Conservation (phyloP, 805 yeast species). For the Starmera pachycereana region DNA sequence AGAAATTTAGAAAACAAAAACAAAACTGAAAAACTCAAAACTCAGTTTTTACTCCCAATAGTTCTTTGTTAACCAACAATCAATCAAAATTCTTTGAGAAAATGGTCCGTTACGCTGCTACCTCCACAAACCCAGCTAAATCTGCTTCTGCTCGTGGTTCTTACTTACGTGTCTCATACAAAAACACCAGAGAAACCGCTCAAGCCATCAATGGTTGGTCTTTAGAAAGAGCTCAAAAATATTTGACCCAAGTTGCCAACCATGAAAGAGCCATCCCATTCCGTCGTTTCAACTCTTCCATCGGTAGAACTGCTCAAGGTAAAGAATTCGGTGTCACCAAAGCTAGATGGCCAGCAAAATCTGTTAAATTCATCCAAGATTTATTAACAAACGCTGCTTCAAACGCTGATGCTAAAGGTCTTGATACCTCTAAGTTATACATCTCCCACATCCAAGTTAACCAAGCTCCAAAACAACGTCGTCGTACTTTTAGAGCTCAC, state of each 20-base stretch:
- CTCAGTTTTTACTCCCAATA: not conserved
- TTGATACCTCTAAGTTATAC: slow-evolving; percentile 88
- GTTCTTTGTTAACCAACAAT: not conserved
- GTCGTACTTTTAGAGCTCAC: slow-evolving; percentile 99
- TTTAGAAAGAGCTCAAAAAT: slow-evolving; percentile 88
- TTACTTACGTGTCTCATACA: slow-evolving; percentile 97
- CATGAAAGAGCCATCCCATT: slow-evolving; percentile 99
- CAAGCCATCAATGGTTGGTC: slow-evolving; percentile 99
- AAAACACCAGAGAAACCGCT: slow-evolving; percentile 99
- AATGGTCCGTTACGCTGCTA: slow-evolving; percentile 99
- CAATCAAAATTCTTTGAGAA: slow-evolving; percentile 4
- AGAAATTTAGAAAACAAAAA: not conserved
- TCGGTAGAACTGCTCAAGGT: slow-evolving; percentile 99
- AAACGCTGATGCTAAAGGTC: slow-evolving; percentile 98
- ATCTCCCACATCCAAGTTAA: slow-evolving; percentile 98
- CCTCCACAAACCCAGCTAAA: slow-evolving; percentile 98
- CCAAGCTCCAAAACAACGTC: slow-evolving; percentile 99
- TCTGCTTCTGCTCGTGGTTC: slow-evolving; percentile 99
- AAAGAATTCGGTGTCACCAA: slow-evolving; percentile 99
- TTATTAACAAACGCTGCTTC: slow-evolving; percentile 96
- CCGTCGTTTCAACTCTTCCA: slow-evolving; percentile 94
- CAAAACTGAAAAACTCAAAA: not conserved
- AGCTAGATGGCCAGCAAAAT: slow-evolving; percentile 99
- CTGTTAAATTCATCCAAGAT: slow-evolving; percentile 91
- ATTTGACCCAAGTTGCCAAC: slow-evolving; percentile 92